Percentiles rank a stretch among this genome's conserved stretches.
phyloP scores from a whole-genome alignment of 441 rosid species.

The Aquilaria agallochum region DNA sequence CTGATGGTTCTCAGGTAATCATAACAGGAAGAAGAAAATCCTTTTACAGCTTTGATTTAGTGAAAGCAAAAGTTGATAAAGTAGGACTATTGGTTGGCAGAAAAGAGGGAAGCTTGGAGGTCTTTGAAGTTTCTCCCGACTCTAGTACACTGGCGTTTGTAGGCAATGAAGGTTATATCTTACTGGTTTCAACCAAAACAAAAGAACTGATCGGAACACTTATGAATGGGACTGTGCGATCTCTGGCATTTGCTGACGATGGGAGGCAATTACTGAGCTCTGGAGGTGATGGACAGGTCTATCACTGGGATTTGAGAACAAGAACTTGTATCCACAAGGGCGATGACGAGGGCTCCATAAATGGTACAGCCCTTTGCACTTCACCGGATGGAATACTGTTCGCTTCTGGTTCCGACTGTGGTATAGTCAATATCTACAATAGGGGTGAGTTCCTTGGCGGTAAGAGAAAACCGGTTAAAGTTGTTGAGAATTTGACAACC shows the following conservation, averaged over 20 bases:
- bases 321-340: constrained; percentile 75
- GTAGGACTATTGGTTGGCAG: constrained; percentile 88
- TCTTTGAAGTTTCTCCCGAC: constrained; percentile 82
- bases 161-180: constrained; percentile 81
- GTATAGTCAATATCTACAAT: constrained; percentile 83
- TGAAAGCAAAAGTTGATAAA: constrained; percentile 72
- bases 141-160: constrained; percentile 72
- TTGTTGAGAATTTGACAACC: constrained; percentile 76
- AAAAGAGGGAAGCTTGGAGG: constrained; percentile 93
- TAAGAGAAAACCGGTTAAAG: constrained; percentile 73
- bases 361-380: constrained; percentile 65
- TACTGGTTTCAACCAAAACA: constrained; percentile 77
- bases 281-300: constrained; percentile 90
- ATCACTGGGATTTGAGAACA: constrained; percentile 86
- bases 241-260: constrained; percentile 61
- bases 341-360: constrained; percentile 81
- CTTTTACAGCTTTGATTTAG: constrained; percentile 87
- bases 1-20: constrained; percentile 86
- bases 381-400: constrained; percentile 53
- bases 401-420: constrained; percentile 84
- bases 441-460: constrained; percentile 80
- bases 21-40: constrained; percentile 89
- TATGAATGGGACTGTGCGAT: constrained; percentile 81
- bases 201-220: constrained; percentile 81
- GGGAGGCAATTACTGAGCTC: constrained; percentile 76